These are phyloP conservation scores for Rhodofomes roseus DNA, from an alignment of 1,284 basidiomycete genomes.

Conservation along the genomic window DNA sequence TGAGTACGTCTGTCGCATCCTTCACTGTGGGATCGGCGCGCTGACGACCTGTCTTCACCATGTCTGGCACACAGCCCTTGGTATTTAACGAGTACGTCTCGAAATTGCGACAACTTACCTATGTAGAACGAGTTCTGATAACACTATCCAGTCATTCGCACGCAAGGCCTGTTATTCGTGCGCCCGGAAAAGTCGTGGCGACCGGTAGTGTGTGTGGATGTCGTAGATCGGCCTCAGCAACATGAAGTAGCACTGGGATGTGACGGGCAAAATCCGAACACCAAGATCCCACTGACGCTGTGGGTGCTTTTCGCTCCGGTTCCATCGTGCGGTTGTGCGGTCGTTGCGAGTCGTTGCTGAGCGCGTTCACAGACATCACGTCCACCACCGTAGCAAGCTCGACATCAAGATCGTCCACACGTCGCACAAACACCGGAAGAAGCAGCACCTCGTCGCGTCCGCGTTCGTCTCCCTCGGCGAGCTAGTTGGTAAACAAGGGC, in stretches of 20 bases:
- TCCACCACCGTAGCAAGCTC: slow-evolving; percentile 37
- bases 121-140: too few species aligned
- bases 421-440: slow-evolving; percentile 49
- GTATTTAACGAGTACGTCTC: neutral
- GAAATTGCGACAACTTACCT: neutral
- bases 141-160: slow-evolving; percentile 25
- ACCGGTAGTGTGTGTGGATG: slow-evolving; percentile 51
- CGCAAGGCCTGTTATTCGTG: slow-evolving; percentile 28
- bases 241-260: slow-evolving; percentile 57
- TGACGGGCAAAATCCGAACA: slow-evolving; percentile 67
- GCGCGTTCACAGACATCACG: slow-evolving; percentile 28
- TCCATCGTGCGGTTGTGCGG: too few species aligned
- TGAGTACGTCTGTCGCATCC: neutral
- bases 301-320: slow-evolving; percentile 31
- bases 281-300: slow-evolving; percentile 50
- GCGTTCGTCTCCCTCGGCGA: slow-evolving; percentile 47
- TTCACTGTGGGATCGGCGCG: neutral
- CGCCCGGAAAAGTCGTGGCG: slow-evolving; percentile 46
- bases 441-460: slow-evolving; percentile 48
- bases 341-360: neutral
- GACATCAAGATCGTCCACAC: slow-evolving; percentile 51
- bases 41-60: neutral
- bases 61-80: neutral
- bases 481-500: slow-evolving; percentile 41
- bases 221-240: slow-evolving; percentile 42